Conservation (phyloP, 2,329 filamentous ascomycete genomes). For the Colletotrichum falcatum region DNA sequence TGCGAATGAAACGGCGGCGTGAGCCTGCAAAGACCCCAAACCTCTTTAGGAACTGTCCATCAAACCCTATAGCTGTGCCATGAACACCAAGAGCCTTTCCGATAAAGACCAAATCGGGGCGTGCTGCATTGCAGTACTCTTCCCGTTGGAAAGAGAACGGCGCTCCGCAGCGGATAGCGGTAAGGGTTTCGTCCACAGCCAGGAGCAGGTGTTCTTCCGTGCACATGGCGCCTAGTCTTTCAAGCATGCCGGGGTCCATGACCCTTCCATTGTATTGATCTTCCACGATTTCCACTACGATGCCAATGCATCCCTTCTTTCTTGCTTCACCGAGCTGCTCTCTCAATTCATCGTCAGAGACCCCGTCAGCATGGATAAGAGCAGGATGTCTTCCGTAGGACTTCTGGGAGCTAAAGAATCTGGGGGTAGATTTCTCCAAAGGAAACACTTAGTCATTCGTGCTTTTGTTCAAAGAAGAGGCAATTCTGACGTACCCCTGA, state of each 20-base stretch:
- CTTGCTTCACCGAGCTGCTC: conserved; percentile 42
- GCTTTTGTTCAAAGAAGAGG: not conserved
- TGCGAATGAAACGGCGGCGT: conserved; percentile 12
- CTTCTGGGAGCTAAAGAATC: not conserved
- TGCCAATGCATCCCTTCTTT: conserved; percentile 43
- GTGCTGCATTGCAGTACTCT: conserved; percentile 40
- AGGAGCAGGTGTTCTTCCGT: conserved; percentile 42
- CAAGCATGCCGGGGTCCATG: conserved; percentile 38
- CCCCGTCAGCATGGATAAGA: conserved; percentile 41
- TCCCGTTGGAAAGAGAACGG: conserved; percentile 47
- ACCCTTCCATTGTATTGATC: conserved; percentile 44
- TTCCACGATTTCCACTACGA: conserved; percentile 44
- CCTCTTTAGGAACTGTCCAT: conserved; percentile 15
- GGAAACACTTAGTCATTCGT: too few relatives aligned
- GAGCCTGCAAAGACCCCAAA: conserved; percentile 14
- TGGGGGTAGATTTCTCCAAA: not conserved
- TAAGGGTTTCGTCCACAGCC: conserved; percentile 44
- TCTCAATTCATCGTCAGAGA: conserved; percentile 39
- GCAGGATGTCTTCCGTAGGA: conserved; percentile 41
- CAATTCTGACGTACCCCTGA: conserved; percentile 34
- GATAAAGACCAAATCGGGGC: conserved; percentile 45
- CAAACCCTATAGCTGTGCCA: conserved; percentile 27
- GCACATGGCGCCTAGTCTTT: conserved; percentile 38
- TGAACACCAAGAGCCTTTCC: conserved; percentile 39
- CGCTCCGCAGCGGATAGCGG: conserved; percentile 44